Conservation (phyloP, 164 flowering plant genomes). For the Macadamia integrifolia region DNA sequence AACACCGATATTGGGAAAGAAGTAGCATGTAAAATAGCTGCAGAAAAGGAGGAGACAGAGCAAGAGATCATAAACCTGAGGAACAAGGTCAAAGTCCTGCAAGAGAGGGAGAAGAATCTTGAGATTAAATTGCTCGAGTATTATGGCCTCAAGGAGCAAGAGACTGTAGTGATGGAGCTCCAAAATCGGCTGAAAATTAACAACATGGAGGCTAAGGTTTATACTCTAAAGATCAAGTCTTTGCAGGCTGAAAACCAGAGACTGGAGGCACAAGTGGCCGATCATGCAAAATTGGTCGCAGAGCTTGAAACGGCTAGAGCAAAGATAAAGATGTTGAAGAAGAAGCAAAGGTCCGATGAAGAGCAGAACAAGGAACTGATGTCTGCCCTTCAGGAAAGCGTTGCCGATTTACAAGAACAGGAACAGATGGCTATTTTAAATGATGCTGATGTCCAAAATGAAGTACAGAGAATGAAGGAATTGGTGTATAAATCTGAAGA, state of each 20-base stretch:
- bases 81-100: slow-evolving; percentile 42
- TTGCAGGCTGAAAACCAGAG: slow-evolving; percentile 66
- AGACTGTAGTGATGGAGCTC: slow-evolving; percentile 70
- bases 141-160: slow-evolving; percentile 85
- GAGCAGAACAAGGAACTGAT: slow-evolving; percentile 63
- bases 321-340: slow-evolving; percentile 54
- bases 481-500: slow-evolving; percentile 45
- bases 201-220: slow-evolving; percentile 64
- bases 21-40: slow-evolving; percentile 7
- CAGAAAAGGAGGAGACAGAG: slow-evolving; percentile 32
- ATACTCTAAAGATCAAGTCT: slow-evolving; percentile 62
- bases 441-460: slow-evolving; percentile 23
- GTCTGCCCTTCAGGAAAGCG: slow-evolving; percentile 47
- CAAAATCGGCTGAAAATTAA: slow-evolving; percentile 63
- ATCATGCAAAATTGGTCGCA: slow-evolving; percentile 40
- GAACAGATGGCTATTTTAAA: slow-evolving; percentile 24
- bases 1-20: slow-evolving; percentile 23
- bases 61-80: slow-evolving; percentile 51
- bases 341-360: slow-evolving; percentile 55
- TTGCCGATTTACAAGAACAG: slow-evolving; percentile 44
- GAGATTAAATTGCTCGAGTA: slow-evolving; percentile 80
- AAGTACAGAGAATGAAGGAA: slow-evolving; percentile 37
- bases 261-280: slow-evolving; percentile 57
- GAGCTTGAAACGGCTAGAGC: slow-evolving; percentile 71
- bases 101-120: slow-evolving; percentile 68